Evolutionary conservation across 1,139 yeast genomes (phyloP).

Genomic region (Chernovozyma aurita): DNA sequence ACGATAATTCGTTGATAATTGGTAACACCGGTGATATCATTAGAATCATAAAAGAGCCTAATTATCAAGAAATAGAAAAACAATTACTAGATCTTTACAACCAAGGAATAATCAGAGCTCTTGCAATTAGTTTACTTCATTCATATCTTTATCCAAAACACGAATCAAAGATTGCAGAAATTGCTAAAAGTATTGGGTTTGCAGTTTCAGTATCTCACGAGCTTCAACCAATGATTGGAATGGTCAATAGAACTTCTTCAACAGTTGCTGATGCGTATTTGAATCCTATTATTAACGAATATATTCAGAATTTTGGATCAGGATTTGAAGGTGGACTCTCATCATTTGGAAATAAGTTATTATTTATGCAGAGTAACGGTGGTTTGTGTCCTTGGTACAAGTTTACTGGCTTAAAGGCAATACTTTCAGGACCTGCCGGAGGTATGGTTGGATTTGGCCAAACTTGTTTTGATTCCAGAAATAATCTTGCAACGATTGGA

Average conservation of each 20-base stretch:
- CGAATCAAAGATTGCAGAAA: slow-evolving; percentile 31
- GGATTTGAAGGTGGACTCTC: slow-evolving; percentile 44
- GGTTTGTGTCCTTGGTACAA: slow-evolving; percentile 47
- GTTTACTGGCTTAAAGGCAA: slow-evolving; percentile 44
- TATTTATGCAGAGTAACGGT: slow-evolving; percentile 48
- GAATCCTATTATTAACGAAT: slow-evolving; percentile 33
- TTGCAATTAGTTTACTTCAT: slow-evolving; percentile 38
- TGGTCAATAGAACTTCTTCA: slow-evolving; percentile 40
- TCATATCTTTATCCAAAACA: slow-evolving; percentile 40
- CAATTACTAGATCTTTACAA: slow-evolving; percentile 23
- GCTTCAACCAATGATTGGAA: slow-evolving; percentile 43
- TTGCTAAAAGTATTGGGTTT: slow-evolving; percentile 34
- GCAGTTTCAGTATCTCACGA: slow-evolving; percentile 37
- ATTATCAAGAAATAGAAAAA: slow-evolving; percentile 20
- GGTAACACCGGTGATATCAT: slow-evolving; percentile 37
- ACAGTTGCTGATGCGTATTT: slow-evolving; percentile 45
- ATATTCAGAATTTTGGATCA: slow-evolving; percentile 32
- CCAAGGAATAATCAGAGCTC: slow-evolving; percentile 26
- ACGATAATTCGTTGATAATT: slow-evolving; percentile 15
- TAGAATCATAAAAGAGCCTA: slow-evolving; percentile 28
- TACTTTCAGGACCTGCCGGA: slow-evolving; percentile 48
- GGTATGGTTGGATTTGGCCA: slow-evolving; percentile 48
- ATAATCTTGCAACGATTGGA: slow-evolving; percentile 37
- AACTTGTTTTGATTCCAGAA: slow-evolving; percentile 33
- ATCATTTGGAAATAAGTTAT: slow-evolving; percentile 38